phyloP scores from a whole-genome alignment of 495 filamentous ascomycete species.

The Hypoxylon crocopeplum region DNA sequence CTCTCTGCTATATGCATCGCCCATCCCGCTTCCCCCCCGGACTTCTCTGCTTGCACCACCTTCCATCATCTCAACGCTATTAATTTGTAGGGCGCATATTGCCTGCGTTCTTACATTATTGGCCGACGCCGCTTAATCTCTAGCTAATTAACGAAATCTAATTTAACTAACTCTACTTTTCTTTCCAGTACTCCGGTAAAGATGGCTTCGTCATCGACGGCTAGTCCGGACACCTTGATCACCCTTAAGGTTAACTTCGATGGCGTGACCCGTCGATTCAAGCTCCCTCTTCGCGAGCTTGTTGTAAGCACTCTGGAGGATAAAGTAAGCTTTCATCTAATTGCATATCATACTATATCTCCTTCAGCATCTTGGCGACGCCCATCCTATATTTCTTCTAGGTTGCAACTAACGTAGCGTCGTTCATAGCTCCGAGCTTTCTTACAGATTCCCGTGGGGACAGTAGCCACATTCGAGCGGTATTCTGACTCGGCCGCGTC shows the following conservation, averaged over 20 bases:
- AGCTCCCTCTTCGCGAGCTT: slow-evolving; percentile 88
- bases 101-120: neutral
- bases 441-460: slow-evolving; percentile 71
- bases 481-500: slow-evolving; percentile 91
- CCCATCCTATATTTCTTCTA: neutral
- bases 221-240: slow-evolving; percentile 70
- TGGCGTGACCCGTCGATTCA: slow-evolving; percentile 79
- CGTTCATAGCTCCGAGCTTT: slow-evolving; percentile 72
- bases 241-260: slow-evolving; percentile 84
- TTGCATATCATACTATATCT: neutral
- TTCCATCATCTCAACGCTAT: slow-evolving; percentile 4
- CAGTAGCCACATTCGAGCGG: slow-evolving; percentile 81
- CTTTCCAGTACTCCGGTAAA: slow-evolving; percentile 9
- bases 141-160: neutral
- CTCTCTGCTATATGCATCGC: neutral
- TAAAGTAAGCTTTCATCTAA: slow-evolving; percentile 71
- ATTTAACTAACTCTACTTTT: slow-evolving; percentile 12
- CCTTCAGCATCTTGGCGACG: neutral
- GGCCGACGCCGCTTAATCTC: neutral
- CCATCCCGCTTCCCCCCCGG: neutral
- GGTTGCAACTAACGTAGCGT: slow-evolving; percentile 28
- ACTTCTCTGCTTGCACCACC: slow-evolving; percentile 7
- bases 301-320: slow-evolving; percentile 74
- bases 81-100: neutral
- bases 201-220: slow-evolving; percentile 40